Evolutionary conservation across 495 filamentous ascomycete species (phyloP), one percentile per base, ranked within the genome.

Genomic region (Penicillium pulvis): DNA sequence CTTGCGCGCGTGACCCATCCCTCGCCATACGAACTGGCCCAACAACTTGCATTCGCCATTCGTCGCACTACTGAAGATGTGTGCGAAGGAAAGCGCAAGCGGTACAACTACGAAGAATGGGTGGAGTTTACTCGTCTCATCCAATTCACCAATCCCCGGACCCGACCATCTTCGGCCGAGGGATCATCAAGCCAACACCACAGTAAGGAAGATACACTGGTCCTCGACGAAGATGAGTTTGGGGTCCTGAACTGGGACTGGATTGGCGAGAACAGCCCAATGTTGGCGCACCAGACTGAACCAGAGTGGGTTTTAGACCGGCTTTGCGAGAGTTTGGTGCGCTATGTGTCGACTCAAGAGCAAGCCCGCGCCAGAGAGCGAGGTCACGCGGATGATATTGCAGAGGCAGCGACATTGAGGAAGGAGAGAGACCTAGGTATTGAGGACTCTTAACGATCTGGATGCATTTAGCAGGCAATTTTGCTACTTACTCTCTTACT

Each of bases 231-330:
- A 58, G 82, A 83, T 55, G 81, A 84, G 39, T 78, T 79, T 41
- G 83, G 83, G 0, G 56, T 86, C 1, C 66, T 87, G 16, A 82
- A 85, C 31, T 87, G 85, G 85, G 85, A 88, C 61, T 88, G 85
- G 85, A 87, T 88, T 45, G 85, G 85, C 4, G 79, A 84, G 59
- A 79, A 81, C 54, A 83, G 81, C 60, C 85, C 85, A 16, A 77
- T 88, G 79, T 52, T 88, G 61, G 76, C 81, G 3, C 75, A 76
- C 30, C 63, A 78, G 64, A 79, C 72, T 6, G 85, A 88, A 63
- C 73, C 81, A 2, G 82, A 87, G 64, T 88, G 84, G 79, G 72
- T 87, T 39, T 65, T 87, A 23, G 78, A 84, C 59, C 75, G 85
- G 35, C 71, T 88, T 20, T 82, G 79, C 60, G 84, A 87, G 62